Evolutionary conservation across 2,329 filamentous ascomycete genomes (phyloP), one percentile per base, ranked within the genome.

Genomic region (Ascochyta pisi): DNA sequence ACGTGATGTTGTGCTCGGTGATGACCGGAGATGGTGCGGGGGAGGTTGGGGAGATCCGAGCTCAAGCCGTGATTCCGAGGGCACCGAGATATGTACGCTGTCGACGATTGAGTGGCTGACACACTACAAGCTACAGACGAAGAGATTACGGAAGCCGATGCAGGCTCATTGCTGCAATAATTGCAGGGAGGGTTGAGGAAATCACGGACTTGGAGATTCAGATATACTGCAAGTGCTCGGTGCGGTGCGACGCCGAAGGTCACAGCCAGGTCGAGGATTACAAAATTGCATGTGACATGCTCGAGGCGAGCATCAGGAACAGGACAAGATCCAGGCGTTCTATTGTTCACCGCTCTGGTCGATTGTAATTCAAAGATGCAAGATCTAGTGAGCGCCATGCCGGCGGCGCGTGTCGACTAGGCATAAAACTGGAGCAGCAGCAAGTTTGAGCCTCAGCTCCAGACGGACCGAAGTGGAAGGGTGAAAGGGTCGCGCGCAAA

Each of bases 81-180:
- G 37, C 38, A 38, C 47, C 50, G 50, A 54, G 50, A 33, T 38
- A 39, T 27, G 15, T 54, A 33, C 50, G 50, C 39, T 15, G 29
- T 29, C 3, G 27, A 7, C 27, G 9, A 7, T 8, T 12, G 27
- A 29, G 8, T 10, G 7, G 27, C 27, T 26, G 9, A 29, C 27
- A 29, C 2, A 4, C 26, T 9, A 29, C 27, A 29, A 10, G 27
- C 27, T 29, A 29, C 27, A 29, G 9, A 10, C 8, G 27, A 10
- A 29, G 7, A 29, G 27, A 19, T 29, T 10, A 10, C 12, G 3
- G 27, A 29, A 4, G 10, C 13, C 29, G 6, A 31, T 31, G 29
- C 29, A 4, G 12, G 12, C 12, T 10, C 9, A 29, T 29, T 13
- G 12, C 13, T 31, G 12, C 6, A 15, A 31, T 12, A 31, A 12